These are phyloP conservation scores for Chenopodium quinoa DNA, from an alignment of 148 eudicot species.

Conservation along the genomic window DNA sequence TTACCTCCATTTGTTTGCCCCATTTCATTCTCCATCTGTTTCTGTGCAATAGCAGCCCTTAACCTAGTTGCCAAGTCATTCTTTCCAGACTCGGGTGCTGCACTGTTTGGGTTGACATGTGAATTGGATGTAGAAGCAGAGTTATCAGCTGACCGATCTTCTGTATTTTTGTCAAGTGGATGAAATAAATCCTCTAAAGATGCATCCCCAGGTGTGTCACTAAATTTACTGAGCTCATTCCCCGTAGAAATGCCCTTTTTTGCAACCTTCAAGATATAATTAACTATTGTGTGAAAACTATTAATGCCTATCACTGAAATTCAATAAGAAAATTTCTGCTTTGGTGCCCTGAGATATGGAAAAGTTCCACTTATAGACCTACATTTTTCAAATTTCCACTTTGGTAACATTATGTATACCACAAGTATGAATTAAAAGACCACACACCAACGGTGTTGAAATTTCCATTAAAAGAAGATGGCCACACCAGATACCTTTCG, in stretches of 20 bases:
- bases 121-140: constrained; percentile 74
- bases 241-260: constrained; percentile 44
- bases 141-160: constrained; percentile 46
- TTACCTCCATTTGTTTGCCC: constrained; percentile 77
- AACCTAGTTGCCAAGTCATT: constrained; percentile 74
- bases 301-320: neutral
- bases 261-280: constrained; percentile 44
- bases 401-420: too few relatives aligned
- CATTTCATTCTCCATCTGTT: constrained; percentile 73
- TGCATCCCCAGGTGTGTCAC: constrained; percentile 95
- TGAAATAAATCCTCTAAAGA: constrained; percentile 90
- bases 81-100: constrained; percentile 47
- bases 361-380: neutral
- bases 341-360: neutral
- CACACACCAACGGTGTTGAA: neutral
- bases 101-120: constrained; percentile 41
- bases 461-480: neutral
- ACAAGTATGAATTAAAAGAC: too few relatives aligned
- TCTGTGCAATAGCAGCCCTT: constrained; percentile 87
- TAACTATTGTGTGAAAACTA: neutral
- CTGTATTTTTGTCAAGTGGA: constrained; percentile 57
- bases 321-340: neutral
- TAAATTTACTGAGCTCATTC: constrained; percentile 80
- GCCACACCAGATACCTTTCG: neutral
- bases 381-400: neutral